These are phyloP conservation scores for Loxodes magnus DNA, from an alignment of 73 alveolate genomes.

Conservation along the genomic window DNA sequence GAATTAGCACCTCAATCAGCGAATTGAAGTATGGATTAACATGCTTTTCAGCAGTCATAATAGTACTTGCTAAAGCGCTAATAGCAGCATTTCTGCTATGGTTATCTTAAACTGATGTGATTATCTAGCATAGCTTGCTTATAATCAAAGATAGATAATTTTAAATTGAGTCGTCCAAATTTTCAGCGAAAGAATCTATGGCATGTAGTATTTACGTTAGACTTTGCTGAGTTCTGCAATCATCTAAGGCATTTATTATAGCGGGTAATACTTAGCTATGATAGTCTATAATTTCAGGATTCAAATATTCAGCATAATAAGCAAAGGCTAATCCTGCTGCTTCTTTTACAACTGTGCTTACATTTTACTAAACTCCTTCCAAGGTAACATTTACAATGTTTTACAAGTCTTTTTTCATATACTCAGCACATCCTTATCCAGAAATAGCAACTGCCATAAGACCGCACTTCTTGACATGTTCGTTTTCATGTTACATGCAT, in stretches of 20 bases:
- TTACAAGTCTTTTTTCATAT: background rate
- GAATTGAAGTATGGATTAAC: slow-evolving; percentile 1
- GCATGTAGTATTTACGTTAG: slow-evolving; percentile 7
- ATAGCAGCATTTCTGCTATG: slow-evolving; percentile 2
- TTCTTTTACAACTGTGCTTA: slow-evolving; percentile 3
- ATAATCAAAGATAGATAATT: slow-evolving; percentile 2
- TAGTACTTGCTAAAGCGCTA: slow-evolving; percentile 3
- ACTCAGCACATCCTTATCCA: slow-evolving; percentile 12
- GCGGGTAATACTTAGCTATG: background rate
- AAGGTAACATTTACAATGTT: background rate
- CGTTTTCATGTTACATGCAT: background rate
- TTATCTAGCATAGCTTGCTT: background rate
- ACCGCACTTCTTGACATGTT: background rate
- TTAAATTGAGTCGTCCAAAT: slow-evolving; percentile 6
- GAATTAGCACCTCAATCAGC: background rate
- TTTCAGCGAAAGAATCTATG: slow-evolving; percentile 6
- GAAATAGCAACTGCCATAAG: background rate
- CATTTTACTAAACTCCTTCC: background rate
- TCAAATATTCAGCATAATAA: slow-evolving; percentile 8
- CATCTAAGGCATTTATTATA: background rate
- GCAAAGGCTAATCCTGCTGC: slow-evolving; percentile 9
- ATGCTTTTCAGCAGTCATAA: slow-evolving; percentile 9
- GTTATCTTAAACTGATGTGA: background rate
- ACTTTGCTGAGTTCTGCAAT: background rate
- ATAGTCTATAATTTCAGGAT: slow-evolving; percentile 5